Base-by-base conservation (phyloP, 2,329 filamentous ascomycete genomes). In the Aspergillus persii region DNA sequence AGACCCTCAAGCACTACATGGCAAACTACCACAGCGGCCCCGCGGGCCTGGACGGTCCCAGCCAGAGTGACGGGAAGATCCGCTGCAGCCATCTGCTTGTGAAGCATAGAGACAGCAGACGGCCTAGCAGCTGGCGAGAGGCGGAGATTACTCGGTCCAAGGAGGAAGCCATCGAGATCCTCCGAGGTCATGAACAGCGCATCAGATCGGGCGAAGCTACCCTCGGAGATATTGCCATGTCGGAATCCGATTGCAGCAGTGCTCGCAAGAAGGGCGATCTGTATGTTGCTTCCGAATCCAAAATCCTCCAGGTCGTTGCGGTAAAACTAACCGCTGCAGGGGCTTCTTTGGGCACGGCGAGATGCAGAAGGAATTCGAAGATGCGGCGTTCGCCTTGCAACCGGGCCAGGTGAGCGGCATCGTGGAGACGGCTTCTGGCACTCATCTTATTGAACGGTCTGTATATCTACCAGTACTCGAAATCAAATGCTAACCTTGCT, bases 291-390 rank as follows among this genome's bases (percentile, higher is more conserved):
- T n/a, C 31, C 49, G 8, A 27, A 23, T 23, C 18, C 18, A 23
- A 27, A 26, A 46, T 5, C 18, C 18, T 1, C 51, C 33, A 46
- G 53, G 41, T 23, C 51, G 41, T 18, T 50, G 27, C 27, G 18
- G 50, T 8, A 53, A 53, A 30, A 36, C 68, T 70, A 59, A 68
- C 54, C 50, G 36, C 56, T 53, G 18, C 46, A 89, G 86, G 63
- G 95, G 95, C 23, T 96, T 93, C 77, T 99, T 99, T 76, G 93
- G 92, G 57, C 88, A 85, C 69, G 92, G 92, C 30, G 94, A 98
- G 71, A 99, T 99, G 95, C 95, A 99, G 76, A 94, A 93, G 81
- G 94, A 97, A 78, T 99, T 99, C 72, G 95, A 99, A 79, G 92
- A 97, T 58, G 93, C 93, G 4, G 90, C 95, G 1, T 99, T 99